Conservation (phyloP, 2,329 filamentous ascomycete species). For the Colletotrichum scovillei region DNA sequence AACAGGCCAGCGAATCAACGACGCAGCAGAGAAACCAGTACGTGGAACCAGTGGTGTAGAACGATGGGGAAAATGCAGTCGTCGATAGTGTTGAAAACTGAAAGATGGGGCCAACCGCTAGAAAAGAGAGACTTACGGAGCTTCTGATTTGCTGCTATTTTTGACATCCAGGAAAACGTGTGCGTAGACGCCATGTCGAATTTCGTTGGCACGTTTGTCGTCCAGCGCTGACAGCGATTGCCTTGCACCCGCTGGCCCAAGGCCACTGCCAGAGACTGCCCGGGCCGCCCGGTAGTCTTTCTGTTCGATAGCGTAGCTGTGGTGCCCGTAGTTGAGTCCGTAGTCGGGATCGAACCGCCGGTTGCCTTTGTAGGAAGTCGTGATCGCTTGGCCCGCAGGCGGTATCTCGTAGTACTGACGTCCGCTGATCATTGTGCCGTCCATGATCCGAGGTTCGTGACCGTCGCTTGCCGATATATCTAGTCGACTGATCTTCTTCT, state of each 20-base stretch:
- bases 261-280: not conserved
- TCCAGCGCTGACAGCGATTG: conserved; percentile 38
- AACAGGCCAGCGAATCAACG: not conserved
- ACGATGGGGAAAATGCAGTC: not conserved
- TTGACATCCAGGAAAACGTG: conserved; percentile 36
- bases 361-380: not conserved
- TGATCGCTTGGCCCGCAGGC: conserved; percentile 11
- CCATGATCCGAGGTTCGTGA: not conserved
- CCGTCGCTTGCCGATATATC: not conserved
- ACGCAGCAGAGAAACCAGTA: not conserved
- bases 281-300: conserved; percentile 4
- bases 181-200: conserved; percentile 34
- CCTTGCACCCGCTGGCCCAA: conserved; percentile 10
- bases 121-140: conserved; percentile 38
- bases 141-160: conserved; percentile 38
- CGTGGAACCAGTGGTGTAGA: not conserved
- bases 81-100: not conserved
- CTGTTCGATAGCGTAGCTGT: conserved; percentile 5
- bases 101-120: conserved; percentile 4
- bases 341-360: conserved; percentile 30
- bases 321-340: conserved; percentile 12
- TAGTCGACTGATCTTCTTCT: not conserved
- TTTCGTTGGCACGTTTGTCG: conserved; percentile 35
- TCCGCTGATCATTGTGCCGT: conserved; percentile 27
- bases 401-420: conserved; percentile 30